Base-by-base conservation (phyloP, 2,329 filamentous ascomycete species). In the Aspergillus texensis region DNA sequence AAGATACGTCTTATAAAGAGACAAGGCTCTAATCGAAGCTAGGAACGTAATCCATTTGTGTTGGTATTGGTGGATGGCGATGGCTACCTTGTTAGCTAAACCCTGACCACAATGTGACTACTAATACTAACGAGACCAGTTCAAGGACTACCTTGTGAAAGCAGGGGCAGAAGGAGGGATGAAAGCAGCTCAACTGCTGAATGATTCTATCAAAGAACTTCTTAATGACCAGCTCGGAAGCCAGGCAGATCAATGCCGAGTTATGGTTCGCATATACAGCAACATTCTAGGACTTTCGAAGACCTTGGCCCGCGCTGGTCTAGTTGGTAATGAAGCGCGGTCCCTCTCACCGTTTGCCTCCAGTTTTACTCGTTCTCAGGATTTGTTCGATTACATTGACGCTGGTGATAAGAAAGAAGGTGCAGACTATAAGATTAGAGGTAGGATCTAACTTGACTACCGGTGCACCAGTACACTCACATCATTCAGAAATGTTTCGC, bases 61-160 rank as follows among this genome's bases (percentile, higher is more conserved):
- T 78, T 89, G 2, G 83, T 89, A 8, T 77, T 90, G 0, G 77
- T 90, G 14, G 87, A 90, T 62, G 88, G 86, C 24, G 86, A 90
- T 73, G 85, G 85, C 55, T 89, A 88, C 68, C 70, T 83, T 26
- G 70, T 77, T 50, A 62, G 71, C 57, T 6, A 6, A 30, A 14
- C 14, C 24, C 16, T 21, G 53, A 6, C 5, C 19, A 11, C 28
- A 28, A 28, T 6, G 2, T n/a, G 12, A 2, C 14, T 9, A 24
- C 1, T 82, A 86, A 94, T 71, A 92, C 92, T 76, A 50, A 65
- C 57, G 30, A 53, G 34, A 16, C 1, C 91, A 96, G 85, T 85
- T 88, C 70, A 79, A 83, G 39, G 84, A 86, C 46, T 74, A 78
- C 34, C 77, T 86, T 10, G 71, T 87, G 57, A 75, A 74, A 50